A percentile compares a stretch with the other conserved stretches of the same genome.
Conservation (phyloP, 2,329 filamentous ascomycete genomes). For the Cladosporium sp. region DNA sequence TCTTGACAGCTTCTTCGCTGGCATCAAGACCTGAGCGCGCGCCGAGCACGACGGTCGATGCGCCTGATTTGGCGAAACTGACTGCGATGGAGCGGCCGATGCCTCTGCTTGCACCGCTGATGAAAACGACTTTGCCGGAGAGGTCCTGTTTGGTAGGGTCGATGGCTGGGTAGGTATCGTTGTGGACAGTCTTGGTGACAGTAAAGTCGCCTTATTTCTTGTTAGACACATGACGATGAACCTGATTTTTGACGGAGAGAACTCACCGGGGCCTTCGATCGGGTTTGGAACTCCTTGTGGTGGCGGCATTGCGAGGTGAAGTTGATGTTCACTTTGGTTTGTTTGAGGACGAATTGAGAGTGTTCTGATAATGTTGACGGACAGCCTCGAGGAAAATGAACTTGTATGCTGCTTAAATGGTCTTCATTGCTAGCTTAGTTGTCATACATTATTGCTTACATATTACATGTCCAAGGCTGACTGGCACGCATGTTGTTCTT, state of each 20-base stretch:
- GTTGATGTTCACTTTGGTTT: background rate
- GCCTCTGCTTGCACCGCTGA: conserved; percentile 48
- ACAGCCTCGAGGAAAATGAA: background rate
- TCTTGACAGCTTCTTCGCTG: conserved; percentile 37
- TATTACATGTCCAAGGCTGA: background rate
- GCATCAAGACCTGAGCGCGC: conserved; percentile 51
- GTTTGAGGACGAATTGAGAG: background rate
- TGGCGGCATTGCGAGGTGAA: conserved; percentile 19
- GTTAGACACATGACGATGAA: background rate
- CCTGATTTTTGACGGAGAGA: background rate
- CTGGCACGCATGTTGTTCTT: background rate
- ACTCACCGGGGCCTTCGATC: conserved; percentile 24
- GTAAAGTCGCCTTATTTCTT: conserved; percentile 16
- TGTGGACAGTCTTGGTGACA: conserved; percentile 19
- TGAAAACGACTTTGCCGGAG: conserved; percentile 47
- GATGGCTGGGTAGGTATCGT: conserved; percentile 35
- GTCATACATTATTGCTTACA: background rate
- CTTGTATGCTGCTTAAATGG: background rate
- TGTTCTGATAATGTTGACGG: background rate
- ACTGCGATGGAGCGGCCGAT: conserved; percentile 53
- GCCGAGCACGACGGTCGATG: conserved; percentile 53
- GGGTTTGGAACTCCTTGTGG: conserved; percentile 25
- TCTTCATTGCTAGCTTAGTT: background rate
- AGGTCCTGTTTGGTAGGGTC: conserved; percentile 39
- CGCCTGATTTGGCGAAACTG: conserved; percentile 58